Conservation (phyloP, 75 land plant species). For the Pinus taeda region DNA sequence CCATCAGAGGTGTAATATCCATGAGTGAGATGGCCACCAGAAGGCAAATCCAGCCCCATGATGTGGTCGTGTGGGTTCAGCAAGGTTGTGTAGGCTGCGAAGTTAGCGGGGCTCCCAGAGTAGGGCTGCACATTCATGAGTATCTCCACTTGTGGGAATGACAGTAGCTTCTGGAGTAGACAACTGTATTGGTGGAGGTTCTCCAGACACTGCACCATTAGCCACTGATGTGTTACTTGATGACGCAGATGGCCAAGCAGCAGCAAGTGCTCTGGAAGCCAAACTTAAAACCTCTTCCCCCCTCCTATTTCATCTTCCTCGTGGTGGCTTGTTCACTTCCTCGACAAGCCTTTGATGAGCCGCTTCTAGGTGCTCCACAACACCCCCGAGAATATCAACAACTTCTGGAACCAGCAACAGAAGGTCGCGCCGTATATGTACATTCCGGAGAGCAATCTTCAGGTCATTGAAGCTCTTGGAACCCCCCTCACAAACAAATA, state of each 20-base stretch:
- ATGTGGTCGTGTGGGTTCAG: slow-evolving; percentile 77
- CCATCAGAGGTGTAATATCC: slow-evolving; percentile 85
- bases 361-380: slow-evolving; percentile 66
- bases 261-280: slow-evolving; percentile 61
- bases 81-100: slow-evolving; percentile 78
- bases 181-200: slow-evolving; percentile 13
- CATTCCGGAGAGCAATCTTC: slow-evolving; percentile 75
- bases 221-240: neutral
- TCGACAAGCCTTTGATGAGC: slow-evolving; percentile 73
- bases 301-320: slow-evolving; percentile 68
- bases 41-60: slow-evolving; percentile 79
- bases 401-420: slow-evolving; percentile 86
- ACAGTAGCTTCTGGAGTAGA: slow-evolving; percentile 59
- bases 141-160: too few species aligned
- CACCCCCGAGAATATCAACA: slow-evolving; percentile 75
- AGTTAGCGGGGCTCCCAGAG: slow-evolving; percentile 84
- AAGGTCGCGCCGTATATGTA: slow-evolving; percentile 74
- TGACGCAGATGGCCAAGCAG: slow-evolving; percentile 65
- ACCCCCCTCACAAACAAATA: too few species aligned
- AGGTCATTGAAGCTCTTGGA: too few species aligned
- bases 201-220: slow-evolving; percentile 9
- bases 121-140: slow-evolving; percentile 89
- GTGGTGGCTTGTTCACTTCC: slow-evolving; percentile 89
- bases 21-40: slow-evolving; percentile 84
- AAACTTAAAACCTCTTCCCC: slow-evolving; percentile 43